Conservation (phyloP, 169 alveolate species). For the Eimeria zaria region DNA sequence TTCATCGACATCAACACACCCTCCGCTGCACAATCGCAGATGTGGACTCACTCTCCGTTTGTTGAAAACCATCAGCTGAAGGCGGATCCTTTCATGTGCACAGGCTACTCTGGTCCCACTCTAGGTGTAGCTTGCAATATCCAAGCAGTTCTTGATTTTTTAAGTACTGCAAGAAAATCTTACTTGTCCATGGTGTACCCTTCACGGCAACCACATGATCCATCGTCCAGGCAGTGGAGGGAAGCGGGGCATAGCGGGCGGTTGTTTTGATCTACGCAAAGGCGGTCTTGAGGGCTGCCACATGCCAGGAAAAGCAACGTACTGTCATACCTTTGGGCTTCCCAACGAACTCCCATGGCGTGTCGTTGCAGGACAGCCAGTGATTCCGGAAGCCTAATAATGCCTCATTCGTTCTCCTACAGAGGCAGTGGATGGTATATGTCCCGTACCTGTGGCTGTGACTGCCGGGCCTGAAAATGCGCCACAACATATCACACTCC, state of each 20-base stretch:
- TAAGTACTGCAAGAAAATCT: conserved; percentile 7
- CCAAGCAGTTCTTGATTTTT: not conserved
- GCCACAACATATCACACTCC: not conserved
- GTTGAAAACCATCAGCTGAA: not conserved
- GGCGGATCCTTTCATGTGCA: not conserved
- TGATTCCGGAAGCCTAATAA: not conserved
- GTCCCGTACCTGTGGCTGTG: conserved; percentile 36
- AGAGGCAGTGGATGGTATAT: not conserved
- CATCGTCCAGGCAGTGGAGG: conserved; percentile 81
- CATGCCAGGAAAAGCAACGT: not conserved
- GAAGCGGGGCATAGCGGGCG: conserved; percentile 62
- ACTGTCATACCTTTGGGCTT: not conserved
- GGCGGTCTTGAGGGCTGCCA: not conserved
- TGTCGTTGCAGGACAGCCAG: not conserved
- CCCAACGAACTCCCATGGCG: not conserved
- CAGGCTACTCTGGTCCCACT: not conserved
- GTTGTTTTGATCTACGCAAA: conserved; percentile 46
- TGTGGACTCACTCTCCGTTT: not conserved
- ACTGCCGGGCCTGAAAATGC: conserved; percentile 42
- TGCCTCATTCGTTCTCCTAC: not conserved
- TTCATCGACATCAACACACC: conserved; percentile 84
- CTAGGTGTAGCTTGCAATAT: not conserved
- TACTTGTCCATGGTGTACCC: conserved; percentile 74
- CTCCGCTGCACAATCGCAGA: conserved; percentile 23
- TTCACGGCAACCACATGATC: conserved; percentile 82